Percentiles rank a stretch among this genome's conserved stretches.
These are phyloP conservation scores for Ceratobasidium sp. DNA, from an alignment of 1,284 basidiomycete genomes.

Conservation along the genomic window DNA sequence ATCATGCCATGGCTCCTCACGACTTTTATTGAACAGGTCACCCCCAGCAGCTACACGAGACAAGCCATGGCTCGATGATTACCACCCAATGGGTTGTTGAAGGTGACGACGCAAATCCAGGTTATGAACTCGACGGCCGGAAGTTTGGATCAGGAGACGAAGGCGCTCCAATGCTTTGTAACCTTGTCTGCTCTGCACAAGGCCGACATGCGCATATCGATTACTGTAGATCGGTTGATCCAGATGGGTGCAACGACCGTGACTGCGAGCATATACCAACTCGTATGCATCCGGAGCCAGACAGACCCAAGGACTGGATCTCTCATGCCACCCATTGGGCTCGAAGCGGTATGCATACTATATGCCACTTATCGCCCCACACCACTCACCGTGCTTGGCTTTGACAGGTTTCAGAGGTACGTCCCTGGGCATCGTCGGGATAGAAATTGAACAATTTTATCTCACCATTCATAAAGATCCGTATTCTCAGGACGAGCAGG, in stretches of 20 bases:
- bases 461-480: constrained; percentile 36
- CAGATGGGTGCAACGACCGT: constrained; percentile 50
- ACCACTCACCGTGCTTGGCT: neutral
- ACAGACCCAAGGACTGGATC: constrained; percentile 59
- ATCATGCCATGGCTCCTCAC: neutral
- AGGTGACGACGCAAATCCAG: constrained; percentile 55
- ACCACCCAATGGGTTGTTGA: constrained; percentile 62
- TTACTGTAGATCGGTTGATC: constrained; percentile 57
- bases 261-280: constrained; percentile 57
- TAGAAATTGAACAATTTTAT: neutral
- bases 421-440: neutral
- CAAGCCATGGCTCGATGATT: constrained; percentile 68
- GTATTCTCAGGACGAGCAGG: constrained; percentile 50
- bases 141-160: constrained; percentile 62
- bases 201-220: constrained; percentile 63
- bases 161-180: constrained; percentile 69
- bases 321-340: constrained; percentile 65
- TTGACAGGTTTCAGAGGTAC: constrained; percentile 37
- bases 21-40: constrained; percentile 56
- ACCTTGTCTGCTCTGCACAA: constrained; percentile 60
- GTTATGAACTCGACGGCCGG: constrained; percentile 60
- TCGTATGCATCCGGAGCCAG: constrained; percentile 55
- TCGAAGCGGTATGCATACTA: constrained; percentile 45
- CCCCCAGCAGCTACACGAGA: constrained; percentile 65
- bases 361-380: neutral